A percentile compares a stretch with the other conserved stretches of the same genome.
Conservation (phyloP, 2,329 filamentous ascomycete genomes). For the Zopfia rhizophila region DNA sequence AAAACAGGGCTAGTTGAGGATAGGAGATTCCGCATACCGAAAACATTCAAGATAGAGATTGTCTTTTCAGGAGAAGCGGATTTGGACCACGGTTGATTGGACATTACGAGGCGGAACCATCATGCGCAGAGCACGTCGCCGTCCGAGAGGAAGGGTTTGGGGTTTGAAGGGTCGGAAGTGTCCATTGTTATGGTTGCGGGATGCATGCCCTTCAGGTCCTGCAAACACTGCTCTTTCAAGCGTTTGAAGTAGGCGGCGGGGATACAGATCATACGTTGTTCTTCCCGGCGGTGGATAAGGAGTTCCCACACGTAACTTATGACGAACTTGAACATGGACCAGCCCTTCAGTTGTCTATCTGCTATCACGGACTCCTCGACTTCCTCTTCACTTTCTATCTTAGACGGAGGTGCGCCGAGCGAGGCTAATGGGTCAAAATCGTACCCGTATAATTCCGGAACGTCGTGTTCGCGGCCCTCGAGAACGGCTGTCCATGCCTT, state of each 20-base stretch:
- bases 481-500: conserved; percentile 35
- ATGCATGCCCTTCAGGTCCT: conserved; percentile 18
- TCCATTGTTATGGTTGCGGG: conserved; percentile 16
- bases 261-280: conserved; percentile 21
- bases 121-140: conserved; percentile 39
- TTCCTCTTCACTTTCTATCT: conserved; percentile 1
- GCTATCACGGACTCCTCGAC: conserved; percentile 26
- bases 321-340: conserved; percentile 20
- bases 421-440: conserved; percentile 29
- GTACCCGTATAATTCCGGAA: conserved; percentile 27
- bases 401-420: conserved; percentile 18
- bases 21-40: conserved; percentile 34
- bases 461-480: conserved; percentile 31
- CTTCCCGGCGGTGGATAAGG: conserved; percentile 20
- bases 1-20: conserved; percentile 19
- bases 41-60: conserved; percentile 35
- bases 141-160: conserved; percentile 33
- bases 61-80: conserved; percentile 22
- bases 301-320: conserved; percentile 28
- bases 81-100: conserved; percentile 21
- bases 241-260: conserved; percentile 25
- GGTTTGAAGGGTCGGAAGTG: conserved; percentile 13
- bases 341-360: conserved; percentile 16
- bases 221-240: conserved; percentile 21
- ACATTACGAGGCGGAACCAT: conserved; percentile 13